Percentiles rank a stretch among this genome's conserved stretches.
These are phyloP conservation scores for Exophiala viscosa DNA, from an alignment of 2,329 filamentous ascomycete species.

Conservation along the genomic window DNA sequence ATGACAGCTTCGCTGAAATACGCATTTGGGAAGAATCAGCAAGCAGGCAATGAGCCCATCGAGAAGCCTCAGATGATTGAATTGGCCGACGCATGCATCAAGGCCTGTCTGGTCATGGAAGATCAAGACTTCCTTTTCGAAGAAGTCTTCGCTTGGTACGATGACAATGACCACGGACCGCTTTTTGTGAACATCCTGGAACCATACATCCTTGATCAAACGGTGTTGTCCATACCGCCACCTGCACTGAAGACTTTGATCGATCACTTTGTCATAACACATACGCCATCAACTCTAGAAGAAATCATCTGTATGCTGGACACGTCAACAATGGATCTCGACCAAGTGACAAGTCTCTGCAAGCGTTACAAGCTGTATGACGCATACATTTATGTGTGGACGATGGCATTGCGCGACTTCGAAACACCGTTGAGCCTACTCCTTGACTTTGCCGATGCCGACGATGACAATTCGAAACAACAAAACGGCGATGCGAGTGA, in stretches of 20 bases:
- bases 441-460: slow-evolving; percentile 11
- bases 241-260: slow-evolving; percentile 82
- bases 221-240: slow-evolving; percentile 72
- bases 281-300: slow-evolving; percentile 74
- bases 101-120: slow-evolving; percentile 72
- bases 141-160: slow-evolving; percentile 84
- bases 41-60: slow-evolving; percentile 47
- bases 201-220: slow-evolving; percentile 76
- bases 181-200: slow-evolving; percentile 87
- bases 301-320: slow-evolving; percentile 93
- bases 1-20: slow-evolving; percentile 89
- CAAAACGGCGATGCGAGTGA: slow-evolving; percentile 3
- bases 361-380: slow-evolving; percentile 91
- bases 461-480: not conserved
- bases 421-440: slow-evolving; percentile 86
- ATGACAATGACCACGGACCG: slow-evolving; percentile 67
- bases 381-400: slow-evolving; percentile 96
- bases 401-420: slow-evolving; percentile 81
- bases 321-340: slow-evolving; percentile 84
- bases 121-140: slow-evolving; percentile 85
- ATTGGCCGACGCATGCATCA: slow-evolving; percentile 77
- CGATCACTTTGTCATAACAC: slow-evolving; percentile 70
- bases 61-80: slow-evolving; percentile 65
- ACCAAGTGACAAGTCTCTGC: slow-evolving; percentile 86
- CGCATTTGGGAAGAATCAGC: slow-evolving; percentile 65